Evolutionary conservation across 306 rosid genomes (phyloP).

Genomic region (Rosa multiflora): DNA sequence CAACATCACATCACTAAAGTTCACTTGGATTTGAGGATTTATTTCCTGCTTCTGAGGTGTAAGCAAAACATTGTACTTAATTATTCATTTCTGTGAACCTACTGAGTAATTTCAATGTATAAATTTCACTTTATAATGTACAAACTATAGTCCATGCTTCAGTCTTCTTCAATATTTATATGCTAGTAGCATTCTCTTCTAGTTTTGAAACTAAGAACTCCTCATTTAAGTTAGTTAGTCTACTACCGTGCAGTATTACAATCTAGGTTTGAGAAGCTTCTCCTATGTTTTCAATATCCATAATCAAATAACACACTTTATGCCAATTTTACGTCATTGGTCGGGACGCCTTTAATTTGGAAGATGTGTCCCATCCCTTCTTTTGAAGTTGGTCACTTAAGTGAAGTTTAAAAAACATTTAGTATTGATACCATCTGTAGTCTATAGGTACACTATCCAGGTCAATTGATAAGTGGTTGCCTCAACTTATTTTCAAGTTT

Average conservation of each 20-base stretch:
- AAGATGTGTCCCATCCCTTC: not conserved
- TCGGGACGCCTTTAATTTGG: not conserved
- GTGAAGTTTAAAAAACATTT: not conserved
- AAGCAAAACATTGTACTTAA: not conserved
- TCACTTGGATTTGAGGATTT: not conserved
- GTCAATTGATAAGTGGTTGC: not conserved
- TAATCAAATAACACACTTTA: not conserved
- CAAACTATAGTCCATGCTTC: not conserved
- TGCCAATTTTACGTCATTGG: not conserved
- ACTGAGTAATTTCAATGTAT: not conserved
- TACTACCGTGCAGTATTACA: not conserved
- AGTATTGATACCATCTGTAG: not conserved
- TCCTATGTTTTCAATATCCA: not conserved
- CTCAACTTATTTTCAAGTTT: not conserved
- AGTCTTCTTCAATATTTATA: not conserved
- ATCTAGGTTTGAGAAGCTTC: not conserved
- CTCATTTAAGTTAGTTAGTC: not conserved
- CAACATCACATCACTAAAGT: not conserved
- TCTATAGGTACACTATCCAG: not conserved
- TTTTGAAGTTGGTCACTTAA: not conserved
- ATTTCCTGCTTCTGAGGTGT: constrained; percentile 10
- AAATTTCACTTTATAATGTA: too few relatives aligned
- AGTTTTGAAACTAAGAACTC: not conserved
- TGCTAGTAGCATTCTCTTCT: not conserved
- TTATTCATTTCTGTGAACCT: not conserved